Evolutionary conservation across 2,329 filamentous ascomycete genomes (phyloP), one percentile per base, ranked within the genome.

Genomic region (Thelonectria discophora): DNA sequence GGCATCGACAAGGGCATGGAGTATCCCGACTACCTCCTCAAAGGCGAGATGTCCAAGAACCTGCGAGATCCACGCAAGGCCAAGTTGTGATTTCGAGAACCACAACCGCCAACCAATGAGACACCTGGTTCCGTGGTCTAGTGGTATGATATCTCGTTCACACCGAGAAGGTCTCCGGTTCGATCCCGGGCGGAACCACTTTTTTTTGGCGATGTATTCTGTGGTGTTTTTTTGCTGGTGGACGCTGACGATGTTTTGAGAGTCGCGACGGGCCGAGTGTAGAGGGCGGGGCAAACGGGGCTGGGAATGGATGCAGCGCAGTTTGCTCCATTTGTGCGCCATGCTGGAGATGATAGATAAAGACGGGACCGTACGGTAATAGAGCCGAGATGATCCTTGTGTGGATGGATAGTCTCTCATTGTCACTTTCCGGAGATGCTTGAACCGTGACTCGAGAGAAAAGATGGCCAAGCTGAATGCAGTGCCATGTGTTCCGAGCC

Each of bases 21-120:
- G 66, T 88, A 88, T 63, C 86, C 86, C 0, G 78, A 85, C 39
- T 87, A 81, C 64, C 60, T 81, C 46, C 62, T 79, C 45, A 69
- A 59, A 20, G 77, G 74, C 2, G 66, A 74, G 58, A 73, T 77
- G 49, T 76, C 77, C 4, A 67, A 74, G 58, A 65, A 76, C 10
- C 60, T 79, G 30, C 74, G 72, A 62, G 74, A 74, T 55, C 68
- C 72, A 9, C 70, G 74, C 40, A 79, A 79, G 68, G 20, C 79
- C 1, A 84, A 83, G 76, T 70, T 84, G 55, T 83, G 49, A 66
- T 34, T 11, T 17, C 17, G 18, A 11, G 15, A 27, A 34, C 17
- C 45, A 43, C 7, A 32, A 51, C 12, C 21, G n/a, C 24, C 43
- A 37, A 24, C 48, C 54, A 58, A 34, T 18, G 39, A 37, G 34